Evolutionary conservation across 2,329 filamentous ascomycete species (phyloP).

Genomic region (Pseudocercospora musae): DNA sequence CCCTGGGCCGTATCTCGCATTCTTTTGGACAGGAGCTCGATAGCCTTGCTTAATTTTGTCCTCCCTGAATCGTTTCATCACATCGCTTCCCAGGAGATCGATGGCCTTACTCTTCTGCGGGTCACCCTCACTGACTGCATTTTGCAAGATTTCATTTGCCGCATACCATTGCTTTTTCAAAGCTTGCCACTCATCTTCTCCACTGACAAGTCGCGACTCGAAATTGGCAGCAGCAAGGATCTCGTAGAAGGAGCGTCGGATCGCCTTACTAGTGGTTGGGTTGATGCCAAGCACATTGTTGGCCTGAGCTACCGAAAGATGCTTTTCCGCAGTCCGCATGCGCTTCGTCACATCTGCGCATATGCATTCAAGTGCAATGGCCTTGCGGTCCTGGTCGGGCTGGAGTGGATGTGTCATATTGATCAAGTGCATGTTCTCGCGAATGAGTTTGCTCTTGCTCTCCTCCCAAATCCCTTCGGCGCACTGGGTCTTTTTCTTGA

Average conservation of each 20-base stretch:
- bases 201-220: constrained; percentile 69
- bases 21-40: constrained; percentile 23
- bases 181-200: constrained; percentile 66
- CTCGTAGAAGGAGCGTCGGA: constrained; percentile 64
- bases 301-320: constrained; percentile 71
- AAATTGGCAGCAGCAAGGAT: constrained; percentile 65
- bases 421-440: constrained; percentile 62
- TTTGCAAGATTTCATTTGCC: constrained; percentile 18
- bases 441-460: constrained; percentile 64
- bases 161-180: constrained; percentile 66
- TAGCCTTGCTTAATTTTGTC: constrained; percentile 52
- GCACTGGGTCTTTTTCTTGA: constrained; percentile 73
- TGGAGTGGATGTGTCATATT: constrained; percentile 56
- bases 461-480: constrained; percentile 71
- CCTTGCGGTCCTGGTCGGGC: constrained; percentile 59
- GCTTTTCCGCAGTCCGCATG: constrained; percentile 61
- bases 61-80: constrained; percentile 72
- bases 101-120: constrained; percentile 60
- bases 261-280: constrained; percentile 62
- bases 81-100: constrained; percentile 69
- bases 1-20: constrained; percentile 37
- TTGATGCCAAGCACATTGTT: constrained; percentile 70
- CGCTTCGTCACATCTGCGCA: constrained; percentile 80
- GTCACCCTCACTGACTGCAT: constrained; percentile 23
- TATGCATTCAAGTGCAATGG: constrained; percentile 71